phyloP scores from a whole-genome alignment of 2,329 filamentous ascomycete genomes.

The Aspergillus puulaauensis region DNA sequence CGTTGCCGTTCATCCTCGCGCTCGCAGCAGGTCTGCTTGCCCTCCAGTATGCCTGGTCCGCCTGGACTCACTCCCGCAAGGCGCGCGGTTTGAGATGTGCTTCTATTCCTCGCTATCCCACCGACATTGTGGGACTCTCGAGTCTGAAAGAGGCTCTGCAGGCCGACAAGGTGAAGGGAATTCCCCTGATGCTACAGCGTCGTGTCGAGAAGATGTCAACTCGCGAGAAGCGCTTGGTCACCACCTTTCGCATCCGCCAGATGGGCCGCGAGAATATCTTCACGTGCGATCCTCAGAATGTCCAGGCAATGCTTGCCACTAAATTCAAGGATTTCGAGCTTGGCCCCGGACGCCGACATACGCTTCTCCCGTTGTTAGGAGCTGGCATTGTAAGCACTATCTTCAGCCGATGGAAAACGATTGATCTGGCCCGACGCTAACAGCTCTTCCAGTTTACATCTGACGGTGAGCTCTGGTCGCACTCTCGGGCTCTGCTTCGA shows the following conservation, averaged over 20 bases:
- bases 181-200: constrained; percentile 21
- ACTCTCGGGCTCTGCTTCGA: constrained; percentile 75
- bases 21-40: constrained; percentile 24
- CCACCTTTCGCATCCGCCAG: constrained; percentile 25
- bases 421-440: neutral
- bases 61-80: constrained; percentile 27
- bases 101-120: constrained; percentile 24
- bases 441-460: constrained; percentile 54
- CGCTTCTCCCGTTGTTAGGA: constrained; percentile 40
- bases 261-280: constrained; percentile 24
- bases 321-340: constrained; percentile 85
- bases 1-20: constrained; percentile 22
- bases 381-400: constrained; percentile 45
- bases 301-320: constrained; percentile 80
- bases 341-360: constrained; percentile 69
- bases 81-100: constrained; percentile 27
- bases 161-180: constrained; percentile 24
- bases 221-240: constrained; percentile 24
- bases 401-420: no score
- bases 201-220: constrained; percentile 23
- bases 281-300: constrained; percentile 55
- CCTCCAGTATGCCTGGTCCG: constrained; percentile 21
- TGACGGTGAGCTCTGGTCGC: constrained; percentile 75
- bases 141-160: constrained; percentile 23
- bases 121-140: constrained; percentile 27